phyloP scores from a whole-genome alignment of 2,329 filamentous ascomycete genomes.

The Lanzia echinophila region DNA sequence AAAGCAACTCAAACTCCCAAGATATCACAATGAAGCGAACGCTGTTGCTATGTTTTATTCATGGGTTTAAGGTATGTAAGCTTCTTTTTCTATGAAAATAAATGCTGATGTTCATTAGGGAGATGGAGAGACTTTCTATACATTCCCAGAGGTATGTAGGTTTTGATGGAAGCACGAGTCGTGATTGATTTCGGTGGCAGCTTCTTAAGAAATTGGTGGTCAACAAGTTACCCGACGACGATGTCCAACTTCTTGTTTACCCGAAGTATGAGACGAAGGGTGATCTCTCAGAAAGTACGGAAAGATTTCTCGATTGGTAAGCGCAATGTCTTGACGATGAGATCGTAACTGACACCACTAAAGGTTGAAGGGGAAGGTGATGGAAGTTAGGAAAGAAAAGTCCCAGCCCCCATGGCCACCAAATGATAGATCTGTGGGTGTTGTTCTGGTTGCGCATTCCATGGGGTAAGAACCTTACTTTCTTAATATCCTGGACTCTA shows the following conservation, averaged over 20 bases:
- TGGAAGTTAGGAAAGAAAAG: slow-evolving; percentile 7
- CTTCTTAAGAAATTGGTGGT: slow-evolving; percentile 54
- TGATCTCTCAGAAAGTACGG: slow-evolving; percentile 50
- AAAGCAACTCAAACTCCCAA: background rate
- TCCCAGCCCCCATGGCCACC: slow-evolving; percentile 4
- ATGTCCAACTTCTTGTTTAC: slow-evolving; percentile 57
- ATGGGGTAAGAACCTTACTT: slow-evolving; percentile 49
- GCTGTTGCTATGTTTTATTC: slow-evolving; percentile 65
- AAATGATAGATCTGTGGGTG: slow-evolving; percentile 56
- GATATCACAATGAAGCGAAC: slow-evolving; percentile 44
- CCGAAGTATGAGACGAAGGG: slow-evolving; percentile 68
- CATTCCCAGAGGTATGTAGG: slow-evolving; percentile 49
- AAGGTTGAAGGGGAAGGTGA: slow-evolving; percentile 8
- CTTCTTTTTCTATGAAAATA: background rate
- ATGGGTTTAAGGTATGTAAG: slow-evolving; percentile 54
- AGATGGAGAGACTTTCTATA: slow-evolving; percentile 60
- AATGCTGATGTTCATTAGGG: slow-evolving; percentile 33
- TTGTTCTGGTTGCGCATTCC: slow-evolving; percentile 75
- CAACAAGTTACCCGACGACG: slow-evolving; percentile 52
- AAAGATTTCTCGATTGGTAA: slow-evolving; percentile 48
- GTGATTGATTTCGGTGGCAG: slow-evolving; percentile 17
- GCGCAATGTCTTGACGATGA: background rate
- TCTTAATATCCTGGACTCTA: slow-evolving; percentile 1
- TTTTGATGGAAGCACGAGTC: background rate
- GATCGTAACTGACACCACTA: background rate